A percentile compares a stretch with the other conserved stretches of the same genome.
Evolutionary conservation across 441 rosid genomes (phyloP).

Genomic region (Pelargonium australe): DNA sequence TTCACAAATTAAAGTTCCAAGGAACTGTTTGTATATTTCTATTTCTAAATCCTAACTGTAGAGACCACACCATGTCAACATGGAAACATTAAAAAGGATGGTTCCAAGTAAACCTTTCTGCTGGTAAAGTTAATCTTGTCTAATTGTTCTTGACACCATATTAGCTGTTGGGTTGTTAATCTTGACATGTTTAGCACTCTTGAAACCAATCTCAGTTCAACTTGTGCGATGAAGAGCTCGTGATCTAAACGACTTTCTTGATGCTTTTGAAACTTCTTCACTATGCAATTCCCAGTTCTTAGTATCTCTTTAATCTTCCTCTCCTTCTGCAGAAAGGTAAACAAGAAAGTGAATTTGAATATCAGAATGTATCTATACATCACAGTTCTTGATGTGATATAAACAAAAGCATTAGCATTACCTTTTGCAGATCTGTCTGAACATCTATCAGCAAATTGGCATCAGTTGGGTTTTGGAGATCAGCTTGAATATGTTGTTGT

Average conservation of each 20-base stretch:
- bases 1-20: neutral
- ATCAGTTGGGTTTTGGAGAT: neutral
- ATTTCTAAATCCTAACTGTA: neutral
- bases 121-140: neutral
- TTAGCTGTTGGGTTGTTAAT: neutral
- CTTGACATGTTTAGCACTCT: neutral
- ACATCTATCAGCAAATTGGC: neutral
- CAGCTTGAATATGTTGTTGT: neutral
- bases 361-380: neutral
- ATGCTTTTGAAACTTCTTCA: conserved; percentile 2
- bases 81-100: conserved; percentile 1
- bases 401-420: too few species aligned
- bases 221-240: neutral
- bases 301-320: neutral
- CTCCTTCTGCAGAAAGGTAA: neutral
- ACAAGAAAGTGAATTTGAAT: neutral
- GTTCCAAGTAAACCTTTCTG: neutral
- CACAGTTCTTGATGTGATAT: too few species aligned
- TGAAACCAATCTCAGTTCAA: neutral
- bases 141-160: neutral
- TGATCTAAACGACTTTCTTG: neutral
- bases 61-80: neutral
- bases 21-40: neutral
- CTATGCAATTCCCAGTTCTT: conserved; percentile 1
- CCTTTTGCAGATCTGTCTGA: neutral